Percentiles rank a stretch among this genome's conserved stretches.
Evolutionary conservation across 208 protist genomes (phyloP).

Genomic region (Acanthamoeba healyi): DNA sequence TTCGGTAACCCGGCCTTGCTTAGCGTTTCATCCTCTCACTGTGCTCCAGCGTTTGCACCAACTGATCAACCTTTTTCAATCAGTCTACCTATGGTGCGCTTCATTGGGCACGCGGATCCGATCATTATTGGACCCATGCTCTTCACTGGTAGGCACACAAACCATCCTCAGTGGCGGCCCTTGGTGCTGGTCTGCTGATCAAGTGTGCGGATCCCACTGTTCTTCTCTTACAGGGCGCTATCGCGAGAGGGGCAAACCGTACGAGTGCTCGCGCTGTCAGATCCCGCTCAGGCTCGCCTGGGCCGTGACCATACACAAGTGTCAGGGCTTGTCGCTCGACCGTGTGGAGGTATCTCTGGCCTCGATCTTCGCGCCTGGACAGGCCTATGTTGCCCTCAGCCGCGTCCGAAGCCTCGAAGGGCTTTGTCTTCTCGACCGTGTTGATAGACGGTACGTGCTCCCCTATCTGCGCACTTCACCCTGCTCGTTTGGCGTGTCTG

Average conservation of each 20-base stretch:
- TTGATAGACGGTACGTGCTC: not conserved
- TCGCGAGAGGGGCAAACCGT: not conserved
- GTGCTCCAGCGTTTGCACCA: no score
- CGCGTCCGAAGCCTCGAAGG: not conserved
- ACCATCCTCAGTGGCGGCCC: not conserved
- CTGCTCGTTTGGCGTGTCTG: not conserved
- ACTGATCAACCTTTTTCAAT: no score
- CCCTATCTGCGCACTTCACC: not conserved
- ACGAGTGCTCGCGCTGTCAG: not conserved
- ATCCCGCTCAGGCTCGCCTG: conserved; percentile 95
- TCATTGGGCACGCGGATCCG: not conserved
- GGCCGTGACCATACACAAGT: conserved; percentile 97
- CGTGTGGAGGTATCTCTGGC: not conserved
- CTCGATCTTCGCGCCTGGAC: not conserved
- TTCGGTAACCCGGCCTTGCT: no score
- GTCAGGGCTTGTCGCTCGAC: conserved; percentile 94
- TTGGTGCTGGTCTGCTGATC: not conserved
- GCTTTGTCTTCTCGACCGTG: not conserved
- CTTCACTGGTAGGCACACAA: not conserved
- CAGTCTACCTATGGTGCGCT: not conserved
- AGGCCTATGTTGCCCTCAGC: conserved; percentile 23
- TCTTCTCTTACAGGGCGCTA: not conserved
- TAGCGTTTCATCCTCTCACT: no score
- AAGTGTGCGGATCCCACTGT: not conserved
- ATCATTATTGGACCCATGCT: not conserved